Evolutionary conservation across 169 alveolate genomes (phyloP), one percentile per base, ranked within the genome.

Genomic region (Eimeria maxima): DNA sequence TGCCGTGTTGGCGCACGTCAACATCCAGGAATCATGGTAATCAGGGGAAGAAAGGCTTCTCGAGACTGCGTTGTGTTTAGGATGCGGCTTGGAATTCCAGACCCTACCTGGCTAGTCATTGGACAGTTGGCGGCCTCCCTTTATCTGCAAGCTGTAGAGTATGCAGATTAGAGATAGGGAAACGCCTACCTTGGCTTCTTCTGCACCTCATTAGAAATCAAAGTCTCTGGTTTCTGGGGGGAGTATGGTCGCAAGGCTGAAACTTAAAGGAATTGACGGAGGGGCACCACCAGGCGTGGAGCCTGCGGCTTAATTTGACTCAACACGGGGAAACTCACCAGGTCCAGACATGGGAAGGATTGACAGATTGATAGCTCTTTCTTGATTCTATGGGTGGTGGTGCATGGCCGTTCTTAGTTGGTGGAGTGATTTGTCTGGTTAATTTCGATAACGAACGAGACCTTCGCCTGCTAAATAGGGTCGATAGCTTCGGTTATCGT

Each of bases 241-340:
- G 98, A 98, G 99, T 98, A 98, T 98, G 99, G 99, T 98, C 99
- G 99, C 99, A 98, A 98, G 99, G 98, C 99, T 98, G 99, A 98
- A 98, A 98, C 99, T 98, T 98, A 97, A 97, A 98, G 99, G 98
- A 98, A 97, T 97, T 97, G 99, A 97, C 99, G 99, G 98, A 97
- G 96, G 98, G 99, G 99, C 99, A 98, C 99, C 99, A 97, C 99
- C 98, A 98, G 98, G 98, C 95, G 99, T 97, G 99, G 98, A 98
- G 98, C 98, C 97, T 98, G 99, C 98, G 99, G 98, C 99, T 98
- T 98, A 97, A 97, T 98, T 98, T 97, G 99, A 98, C 98, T 97
- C 98, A 84, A 98, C 98, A 97, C 99, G 98, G 98, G 98, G 93
- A 97, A 97, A 95, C 98, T 98, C 97, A 97, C 99, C 98, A 98